Percentiles rank a stretch among this genome's conserved stretches.
Evolutionary conservation across 2,329 filamentous ascomycete species (phyloP).

Genomic region (Reticulascus tulasneorum): DNA sequence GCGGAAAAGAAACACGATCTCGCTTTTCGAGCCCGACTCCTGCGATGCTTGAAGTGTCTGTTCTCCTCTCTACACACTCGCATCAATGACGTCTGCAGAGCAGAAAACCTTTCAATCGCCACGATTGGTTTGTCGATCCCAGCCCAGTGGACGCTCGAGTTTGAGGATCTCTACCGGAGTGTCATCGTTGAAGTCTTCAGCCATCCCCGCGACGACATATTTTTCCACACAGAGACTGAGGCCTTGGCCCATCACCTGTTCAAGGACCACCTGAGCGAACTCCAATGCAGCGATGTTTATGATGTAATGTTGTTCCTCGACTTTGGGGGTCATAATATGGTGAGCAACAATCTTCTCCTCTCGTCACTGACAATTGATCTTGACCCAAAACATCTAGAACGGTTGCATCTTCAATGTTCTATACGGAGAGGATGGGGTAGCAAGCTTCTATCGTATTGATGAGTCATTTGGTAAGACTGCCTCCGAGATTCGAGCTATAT

Average conservation of each 20-base stretch:
- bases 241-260: conserved; percentile 5
- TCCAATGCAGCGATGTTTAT: not conserved
- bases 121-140: not conserved
- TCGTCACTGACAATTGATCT: not conserved
- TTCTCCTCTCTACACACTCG: not conserved
- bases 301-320: conserved; percentile 7
- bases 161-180: not conserved
- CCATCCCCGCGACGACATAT: not conserved
- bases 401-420: conserved; percentile 6
- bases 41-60: not conserved
- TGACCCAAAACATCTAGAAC: not conserved
- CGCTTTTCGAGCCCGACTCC: not conserved
- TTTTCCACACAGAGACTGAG: conserved; percentile 6
- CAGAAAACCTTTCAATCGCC: not conserved
- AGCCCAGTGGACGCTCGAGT: not conserved
- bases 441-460: not conserved
- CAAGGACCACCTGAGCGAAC: not conserved
- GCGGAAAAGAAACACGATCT: not conserved
- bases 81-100: not conserved
- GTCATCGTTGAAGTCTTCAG: not conserved
- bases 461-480: conserved; percentile 4
- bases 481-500: not conserved
- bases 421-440: not conserved
- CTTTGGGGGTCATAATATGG: conserved; percentile 11
- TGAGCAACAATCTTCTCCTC: not conserved